Percentiles rank a stretch among this genome's conserved stretches.
phyloP scores from a whole-genome alignment of 345 rosid species.

The Trapa bicornis region DNA sequence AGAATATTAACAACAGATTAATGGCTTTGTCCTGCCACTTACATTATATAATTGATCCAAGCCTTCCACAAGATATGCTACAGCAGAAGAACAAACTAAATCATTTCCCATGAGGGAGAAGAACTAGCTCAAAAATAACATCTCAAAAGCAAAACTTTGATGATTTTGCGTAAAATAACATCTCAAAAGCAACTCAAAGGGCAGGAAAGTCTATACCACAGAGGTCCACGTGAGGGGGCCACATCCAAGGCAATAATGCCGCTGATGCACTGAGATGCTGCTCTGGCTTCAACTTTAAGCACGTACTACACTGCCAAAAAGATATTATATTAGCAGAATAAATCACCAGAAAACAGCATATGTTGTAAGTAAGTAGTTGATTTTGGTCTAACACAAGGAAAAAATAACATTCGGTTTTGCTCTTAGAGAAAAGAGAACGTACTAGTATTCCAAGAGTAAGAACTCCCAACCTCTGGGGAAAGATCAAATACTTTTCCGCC shows the following conservation, averaged over 20 bases:
- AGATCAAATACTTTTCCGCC: constrained; percentile 70
- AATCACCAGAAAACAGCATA: background rate
- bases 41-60: background rate
- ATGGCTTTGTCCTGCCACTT: background rate
- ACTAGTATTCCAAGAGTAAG: background rate
- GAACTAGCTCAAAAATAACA: no score
- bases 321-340: background rate
- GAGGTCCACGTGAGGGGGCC: constrained; percentile 50
- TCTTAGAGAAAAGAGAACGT: background rate
- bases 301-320: constrained; percentile 27
- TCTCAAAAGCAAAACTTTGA: no score
- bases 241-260: constrained; percentile 48
- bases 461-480: constrained; percentile 47
- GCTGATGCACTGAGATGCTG: constrained; percentile 44
- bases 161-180: background rate
- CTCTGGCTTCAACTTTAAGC: constrained; percentile 43
- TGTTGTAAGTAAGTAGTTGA: background rate
- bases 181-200: background rate
- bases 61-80: background rate
- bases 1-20: background rate
- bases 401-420: background rate
- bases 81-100: no score
- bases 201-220: constrained; percentile 25
- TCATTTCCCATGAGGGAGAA: no score
- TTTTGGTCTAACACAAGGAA: background rate